Evolutionary conservation across 2,329 filamentous ascomycete genomes (phyloP).

Genomic region (Colletotrichum destructivum): DNA sequence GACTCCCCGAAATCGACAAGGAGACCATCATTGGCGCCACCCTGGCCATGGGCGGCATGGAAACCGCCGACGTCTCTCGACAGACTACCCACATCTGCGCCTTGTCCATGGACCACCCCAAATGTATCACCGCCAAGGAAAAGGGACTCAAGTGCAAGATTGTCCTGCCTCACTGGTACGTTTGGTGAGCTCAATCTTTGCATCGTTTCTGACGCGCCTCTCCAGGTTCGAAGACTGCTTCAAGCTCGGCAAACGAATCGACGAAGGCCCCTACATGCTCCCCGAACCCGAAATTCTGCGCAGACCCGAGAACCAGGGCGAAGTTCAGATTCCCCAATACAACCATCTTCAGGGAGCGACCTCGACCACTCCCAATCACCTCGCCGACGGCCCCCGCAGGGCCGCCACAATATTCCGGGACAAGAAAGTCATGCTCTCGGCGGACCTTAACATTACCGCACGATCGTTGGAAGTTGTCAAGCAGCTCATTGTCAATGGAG

Average conservation of each 20-base stretch:
- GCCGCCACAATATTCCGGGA: conserved; percentile 82
- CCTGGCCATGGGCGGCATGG: conserved; percentile 89
- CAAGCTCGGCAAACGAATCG: conserved; percentile 91
- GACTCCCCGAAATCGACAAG: conserved; percentile 88
- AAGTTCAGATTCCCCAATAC: conserved; percentile 70
- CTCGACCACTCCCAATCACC: conserved; percentile 61
- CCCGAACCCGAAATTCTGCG: conserved; percentile 89
- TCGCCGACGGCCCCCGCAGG: conserved; percentile 60
- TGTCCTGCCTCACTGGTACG: conserved; percentile 90
- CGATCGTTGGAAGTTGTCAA: conserved; percentile 78
- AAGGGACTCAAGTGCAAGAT: conserved; percentile 83
- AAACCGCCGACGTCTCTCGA: conserved; percentile 79
- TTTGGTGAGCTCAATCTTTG: neutral
- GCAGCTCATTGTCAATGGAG: conserved; percentile 79
- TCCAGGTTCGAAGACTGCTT: conserved; percentile 95
- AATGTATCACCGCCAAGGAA: conserved; percentile 73
- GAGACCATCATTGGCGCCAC: conserved; percentile 94
- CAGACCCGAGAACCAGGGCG: conserved; percentile 68
- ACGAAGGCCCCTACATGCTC: conserved; percentile 87
- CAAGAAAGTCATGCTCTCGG: conserved; percentile 83
- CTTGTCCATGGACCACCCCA: conserved; percentile 80
- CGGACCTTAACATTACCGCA: conserved; percentile 79
- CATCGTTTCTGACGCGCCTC: conserved; percentile 42
- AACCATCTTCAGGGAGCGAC: conserved; percentile 78
- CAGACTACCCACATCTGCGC: conserved; percentile 92